Conservation (phyloP, 164 flowering plant species). For the Umbilicus rupestris region DNA sequence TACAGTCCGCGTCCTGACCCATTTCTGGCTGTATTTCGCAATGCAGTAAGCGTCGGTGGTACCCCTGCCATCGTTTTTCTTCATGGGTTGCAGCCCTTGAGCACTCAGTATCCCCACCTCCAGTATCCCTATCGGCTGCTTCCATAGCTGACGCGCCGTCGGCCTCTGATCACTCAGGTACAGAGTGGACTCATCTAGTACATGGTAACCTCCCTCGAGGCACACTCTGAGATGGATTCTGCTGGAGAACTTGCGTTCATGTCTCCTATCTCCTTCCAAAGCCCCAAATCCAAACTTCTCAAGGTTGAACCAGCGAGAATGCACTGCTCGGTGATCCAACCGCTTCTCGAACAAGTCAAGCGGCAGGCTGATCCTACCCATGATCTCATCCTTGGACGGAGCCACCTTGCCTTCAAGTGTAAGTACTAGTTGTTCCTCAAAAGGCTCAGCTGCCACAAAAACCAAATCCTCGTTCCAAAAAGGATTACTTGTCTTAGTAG, state of each 20-base stretch:
- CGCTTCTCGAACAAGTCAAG: background rate
- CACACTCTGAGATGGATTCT: conserved; percentile 5
- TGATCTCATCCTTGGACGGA: background rate
- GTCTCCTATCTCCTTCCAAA: conserved; percentile 1
- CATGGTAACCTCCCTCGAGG: conserved; percentile 6
- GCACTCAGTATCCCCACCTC: conserved; percentile 9
- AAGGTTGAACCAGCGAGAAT: conserved; percentile 5
- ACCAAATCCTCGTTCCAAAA: conserved; percentile 7
- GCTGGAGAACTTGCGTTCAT: background rate
- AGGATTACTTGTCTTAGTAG: background rate
- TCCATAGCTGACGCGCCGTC: background rate
- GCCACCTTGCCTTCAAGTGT: conserved; percentile 3
- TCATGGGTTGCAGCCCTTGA: conserved; percentile 3
- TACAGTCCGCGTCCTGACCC: conserved; percentile 4
- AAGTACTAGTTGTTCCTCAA: conserved; percentile 6
- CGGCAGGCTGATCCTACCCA: background rate
- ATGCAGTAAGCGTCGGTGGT: conserved; percentile 3
- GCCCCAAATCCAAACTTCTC: conserved; percentile 3
- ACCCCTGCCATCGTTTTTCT: conserved; percentile 5
- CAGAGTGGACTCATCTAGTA: conserved; percentile 3
- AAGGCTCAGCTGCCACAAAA: conserved; percentile 10
- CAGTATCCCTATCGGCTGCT: conserved; percentile 1
- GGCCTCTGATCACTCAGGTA: conserved; percentile 6
- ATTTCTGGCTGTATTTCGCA: conserved; percentile 7
- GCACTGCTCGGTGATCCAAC: background rate